Percentiles rank a stretch among this genome's conserved stretches.
Evolutionary conservation across 2,329 filamentous ascomycete genomes (phyloP).

Genomic region (Sporothrix luriei): DNA sequence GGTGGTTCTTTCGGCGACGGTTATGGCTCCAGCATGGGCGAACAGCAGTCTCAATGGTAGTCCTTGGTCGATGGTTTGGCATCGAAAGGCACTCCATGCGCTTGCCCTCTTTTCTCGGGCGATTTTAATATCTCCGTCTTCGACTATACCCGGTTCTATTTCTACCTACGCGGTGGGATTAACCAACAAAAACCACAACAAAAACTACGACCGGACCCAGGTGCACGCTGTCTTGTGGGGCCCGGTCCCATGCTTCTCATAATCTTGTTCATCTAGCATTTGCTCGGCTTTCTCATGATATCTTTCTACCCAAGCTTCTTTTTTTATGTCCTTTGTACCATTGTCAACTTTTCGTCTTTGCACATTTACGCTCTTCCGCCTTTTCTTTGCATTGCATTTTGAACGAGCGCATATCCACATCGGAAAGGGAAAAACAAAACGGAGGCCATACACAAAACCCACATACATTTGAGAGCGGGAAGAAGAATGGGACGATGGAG

Average conservation of each 20-base stretch:
- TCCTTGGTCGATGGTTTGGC: not conserved
- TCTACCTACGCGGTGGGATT: not conserved
- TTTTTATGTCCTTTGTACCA: conserved; percentile 8
- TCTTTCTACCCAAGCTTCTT: not conserved
- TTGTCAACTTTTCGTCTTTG: not conserved
- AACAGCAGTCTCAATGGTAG: not conserved
- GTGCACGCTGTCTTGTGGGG: not conserved
- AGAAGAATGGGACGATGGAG: not conserved
- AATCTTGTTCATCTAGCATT: conserved; percentile 24
- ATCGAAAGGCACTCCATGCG: not conserved
- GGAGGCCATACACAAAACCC: conserved; percentile 13
- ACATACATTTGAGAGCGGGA: conserved; percentile 7
- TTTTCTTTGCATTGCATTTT: conserved; percentile 19
- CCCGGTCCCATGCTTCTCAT: not conserved
- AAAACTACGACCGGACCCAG: not conserved
- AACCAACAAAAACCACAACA: not conserved
- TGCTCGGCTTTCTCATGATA: conserved; percentile 19
- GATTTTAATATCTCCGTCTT: not conserved
- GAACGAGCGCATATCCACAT: conserved; percentile 1
- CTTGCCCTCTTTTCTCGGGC: not conserved
- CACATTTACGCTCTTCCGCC: not conserved
- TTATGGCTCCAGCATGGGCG: not conserved
- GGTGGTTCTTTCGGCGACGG: not conserved
- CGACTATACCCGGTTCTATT: not conserved
- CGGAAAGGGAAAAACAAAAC: conserved; percentile 6